Evolutionary conservation across 495 filamentous ascomycete species (phyloP), one percentile per base, ranked within the genome.

Genomic region (Lasiosphaeria ovina): DNA sequence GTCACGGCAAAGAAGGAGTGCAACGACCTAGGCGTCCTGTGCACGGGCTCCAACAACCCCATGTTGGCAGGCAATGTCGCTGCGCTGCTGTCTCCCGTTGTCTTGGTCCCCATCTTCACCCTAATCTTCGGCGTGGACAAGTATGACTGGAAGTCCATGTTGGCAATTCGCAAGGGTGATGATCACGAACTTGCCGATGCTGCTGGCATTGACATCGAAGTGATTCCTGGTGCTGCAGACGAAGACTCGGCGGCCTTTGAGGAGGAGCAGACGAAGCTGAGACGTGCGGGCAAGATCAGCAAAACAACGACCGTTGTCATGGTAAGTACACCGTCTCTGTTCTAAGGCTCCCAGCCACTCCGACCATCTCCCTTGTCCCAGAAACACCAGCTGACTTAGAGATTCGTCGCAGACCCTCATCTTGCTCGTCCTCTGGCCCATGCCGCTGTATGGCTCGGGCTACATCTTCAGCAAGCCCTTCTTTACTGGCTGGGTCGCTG

Each of bases 121-220:
- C 81, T 87, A 62, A 76, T 82, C 57, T 87, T 93, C 63, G 87
- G 88, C 34, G 66, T 83, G 38, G 89, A 94, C 63, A 87, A 92
- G 66, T 97, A 98, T 76, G 89, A 98, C 80, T 98, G 90, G 82
- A 82, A 85, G 58, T 87, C 85, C 38, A 96, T 97, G 93, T 84
- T 85, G 63, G 79, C 80, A 6, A 97, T 98, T 69, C 85, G 89
- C 68, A 86, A 83, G 68, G 91, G 86, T 24, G 92, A 97, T 69
- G 92, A 97, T 76, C 81, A 84, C 48, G 91, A 93, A 48, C 77
- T 93, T 47, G 86, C 87, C 0, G 79, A 79, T 1, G 84, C 79
- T 6, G 89, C 87, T 0, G 77, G 89, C 54, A 61, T 93, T 44
- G 90, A 96, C 62, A 76, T 90, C 3, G 90, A 93, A 60, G 78